These are phyloP conservation scores for Phaffomyces thermotolerans DNA, from an alignment of 805 yeast genomes.

Conservation along the genomic window DNA sequence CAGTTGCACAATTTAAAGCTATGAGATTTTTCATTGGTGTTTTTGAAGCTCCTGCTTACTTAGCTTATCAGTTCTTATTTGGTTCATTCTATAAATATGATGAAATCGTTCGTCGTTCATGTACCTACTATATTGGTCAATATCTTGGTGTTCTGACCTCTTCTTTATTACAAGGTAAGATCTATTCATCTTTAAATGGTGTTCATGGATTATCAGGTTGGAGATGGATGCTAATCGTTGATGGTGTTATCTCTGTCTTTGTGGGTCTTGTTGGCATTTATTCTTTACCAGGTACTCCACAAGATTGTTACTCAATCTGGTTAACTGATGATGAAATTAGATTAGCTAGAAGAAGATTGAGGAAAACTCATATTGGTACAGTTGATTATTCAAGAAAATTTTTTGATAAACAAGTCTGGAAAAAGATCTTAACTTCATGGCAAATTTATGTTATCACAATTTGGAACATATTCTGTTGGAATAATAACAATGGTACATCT, in stretches of 20 bases:
- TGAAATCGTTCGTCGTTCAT: constrained; percentile 58
- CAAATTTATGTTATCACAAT: constrained; percentile 46
- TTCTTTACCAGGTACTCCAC: constrained; percentile 60
- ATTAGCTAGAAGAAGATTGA: constrained; percentile 40
- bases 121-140: constrained; percentile 55
- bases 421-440: constrained; percentile 46
- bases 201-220: constrained; percentile 45
- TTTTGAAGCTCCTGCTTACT: constrained; percentile 62
- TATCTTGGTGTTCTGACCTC: constrained; percentile 54
- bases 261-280: constrained; percentile 22
- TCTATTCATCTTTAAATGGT: constrained; percentile 35
- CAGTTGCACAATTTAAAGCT: constrained; percentile 48
- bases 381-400: constrained; percentile 19
- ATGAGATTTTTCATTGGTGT: constrained; percentile 61
- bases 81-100: constrained; percentile 53
- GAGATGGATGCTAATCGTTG: constrained; percentile 65
- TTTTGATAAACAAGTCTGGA: constrained; percentile 45
- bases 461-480: constrained; percentile 53
- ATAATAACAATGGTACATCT: constrained; percentile 40
- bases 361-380: constrained; percentile 28
- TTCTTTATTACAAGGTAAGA: constrained; percentile 50
- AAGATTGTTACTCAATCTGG: constrained; percentile 44
- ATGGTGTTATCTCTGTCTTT: constrained; percentile 45
- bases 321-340: constrained; percentile 52
- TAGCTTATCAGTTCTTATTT: constrained; percentile 51